phyloP scores from a whole-genome alignment of 768 basidiomycete genomes.

The Boletellus emodensis region DNA sequence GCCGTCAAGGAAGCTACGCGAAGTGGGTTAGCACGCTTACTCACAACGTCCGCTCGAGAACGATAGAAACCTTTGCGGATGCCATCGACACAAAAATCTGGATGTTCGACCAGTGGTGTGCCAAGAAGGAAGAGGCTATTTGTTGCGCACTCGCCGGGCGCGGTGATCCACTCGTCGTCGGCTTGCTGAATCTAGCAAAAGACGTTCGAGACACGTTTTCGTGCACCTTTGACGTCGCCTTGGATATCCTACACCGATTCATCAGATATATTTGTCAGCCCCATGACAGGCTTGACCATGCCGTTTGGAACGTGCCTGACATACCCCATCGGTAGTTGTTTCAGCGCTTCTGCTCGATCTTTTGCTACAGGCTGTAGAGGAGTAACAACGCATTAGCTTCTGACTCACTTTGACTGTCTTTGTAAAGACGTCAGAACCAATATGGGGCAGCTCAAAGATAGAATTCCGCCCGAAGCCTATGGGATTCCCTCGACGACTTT shows the following conservation, averaged over 20 bases:
- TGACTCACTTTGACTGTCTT: slow-evolving; percentile 59
- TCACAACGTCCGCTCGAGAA: slow-evolving; percentile 40
- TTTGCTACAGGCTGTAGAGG: slow-evolving; percentile 53
- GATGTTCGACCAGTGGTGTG: slow-evolving; percentile 66
- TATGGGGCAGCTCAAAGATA: slow-evolving; percentile 72
- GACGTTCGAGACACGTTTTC: slow-evolving; percentile 54
- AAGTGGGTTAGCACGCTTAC: slow-evolving; percentile 21
- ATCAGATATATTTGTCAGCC: slow-evolving; percentile 30
- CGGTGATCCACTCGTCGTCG: slow-evolving; percentile 44
- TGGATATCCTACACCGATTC: slow-evolving; percentile 43
- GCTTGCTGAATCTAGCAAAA: slow-evolving; percentile 64
- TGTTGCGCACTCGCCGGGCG: slow-evolving; percentile 53
- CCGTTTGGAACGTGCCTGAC: slow-evolving; percentile 40
- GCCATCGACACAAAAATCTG: slow-evolving; percentile 61
- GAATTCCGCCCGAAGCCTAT: slow-evolving; percentile 51
- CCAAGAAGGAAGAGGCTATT: slow-evolving; percentile 61
- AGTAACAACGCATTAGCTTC: slow-evolving; percentile 53
- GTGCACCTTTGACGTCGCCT: slow-evolving; percentile 54
- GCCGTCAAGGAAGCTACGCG: slow-evolving; percentile 16
- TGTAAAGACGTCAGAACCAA: slow-evolving; percentile 57
- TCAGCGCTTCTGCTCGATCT: slow-evolving; percentile 61
- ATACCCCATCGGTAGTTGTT: slow-evolving; percentile 49
- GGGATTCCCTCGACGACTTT: slow-evolving; percentile 18
- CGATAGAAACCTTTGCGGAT: slow-evolving; percentile 80
- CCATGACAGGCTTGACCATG: slow-evolving; percentile 23